phyloP scores from a whole-genome alignment of 2,329 filamentous ascomycete genomes.

The Penicillium verrucosum region DNA sequence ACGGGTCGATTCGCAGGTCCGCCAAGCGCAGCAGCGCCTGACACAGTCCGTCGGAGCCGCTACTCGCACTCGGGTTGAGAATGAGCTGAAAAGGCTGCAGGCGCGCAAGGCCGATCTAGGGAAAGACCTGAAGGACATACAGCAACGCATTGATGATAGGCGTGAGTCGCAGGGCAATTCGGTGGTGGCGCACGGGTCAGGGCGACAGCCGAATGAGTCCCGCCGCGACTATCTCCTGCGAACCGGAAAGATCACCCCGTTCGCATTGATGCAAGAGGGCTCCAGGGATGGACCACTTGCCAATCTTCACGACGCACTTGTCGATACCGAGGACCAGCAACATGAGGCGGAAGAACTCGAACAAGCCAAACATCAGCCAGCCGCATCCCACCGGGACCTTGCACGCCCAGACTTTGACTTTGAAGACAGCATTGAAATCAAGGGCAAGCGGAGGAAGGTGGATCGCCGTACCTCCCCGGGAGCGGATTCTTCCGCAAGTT shows the following conservation, averaged over 20 bases:
- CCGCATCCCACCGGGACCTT: constrained; percentile 68
- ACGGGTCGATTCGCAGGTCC: constrained; percentile 64
- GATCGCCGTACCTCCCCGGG: constrained; percentile 11
- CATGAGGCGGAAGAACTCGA: constrained; percentile 51
- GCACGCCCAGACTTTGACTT: constrained; percentile 69
- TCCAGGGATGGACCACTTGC: constrained; percentile 59
- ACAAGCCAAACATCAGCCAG: constrained; percentile 36
- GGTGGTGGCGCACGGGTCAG: constrained; percentile 44
- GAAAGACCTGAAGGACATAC: constrained; percentile 75
- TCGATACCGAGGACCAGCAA: constrained; percentile 75
- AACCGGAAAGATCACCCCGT: constrained; percentile 96
- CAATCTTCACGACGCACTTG: constrained; percentile 70
- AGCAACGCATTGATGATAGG: constrained; percentile 73
- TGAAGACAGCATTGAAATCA: constrained; percentile 31
- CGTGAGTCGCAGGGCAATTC: constrained; percentile 55
- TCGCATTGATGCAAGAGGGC: constrained; percentile 70
- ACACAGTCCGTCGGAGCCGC: constrained; percentile 54
- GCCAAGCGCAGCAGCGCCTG: constrained; percentile 56
- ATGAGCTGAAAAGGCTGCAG: constrained; percentile 64
- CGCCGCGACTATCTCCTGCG: constrained; percentile 87
- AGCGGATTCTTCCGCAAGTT: constrained; percentile 33
- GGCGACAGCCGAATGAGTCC: constrained; percentile 71
- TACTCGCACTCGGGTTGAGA: constrained; percentile 44
- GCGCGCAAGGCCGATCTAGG: constrained; percentile 62
- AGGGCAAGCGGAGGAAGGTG: constrained; percentile 38